Conservation (phyloP, 176 grass and related monocot genomes). For the Puya raimondii region DNA sequence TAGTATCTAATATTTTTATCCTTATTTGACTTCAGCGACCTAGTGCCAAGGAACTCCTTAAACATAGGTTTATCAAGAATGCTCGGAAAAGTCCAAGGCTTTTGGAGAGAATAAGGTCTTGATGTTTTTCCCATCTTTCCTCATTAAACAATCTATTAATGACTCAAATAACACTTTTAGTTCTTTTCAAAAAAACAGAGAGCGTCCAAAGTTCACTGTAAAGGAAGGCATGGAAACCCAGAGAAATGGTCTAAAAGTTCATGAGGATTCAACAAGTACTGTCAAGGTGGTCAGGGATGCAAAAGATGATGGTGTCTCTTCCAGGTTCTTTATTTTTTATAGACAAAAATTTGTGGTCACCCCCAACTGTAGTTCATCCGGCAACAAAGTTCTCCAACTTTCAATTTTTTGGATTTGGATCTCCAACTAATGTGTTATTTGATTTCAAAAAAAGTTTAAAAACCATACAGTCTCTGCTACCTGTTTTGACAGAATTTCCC, state of each 20-base stretch:
- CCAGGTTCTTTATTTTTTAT: constrained; percentile 28
- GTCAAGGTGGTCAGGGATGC: constrained; percentile 48
- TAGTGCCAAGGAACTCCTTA: constrained; percentile 97
- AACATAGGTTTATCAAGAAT: constrained; percentile 93
- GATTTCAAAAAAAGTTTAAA: too few relatives aligned
- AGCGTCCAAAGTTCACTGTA: constrained; percentile 58
- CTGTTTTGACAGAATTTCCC: too few relatives aligned
- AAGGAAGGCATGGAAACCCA: constrained; percentile 44
- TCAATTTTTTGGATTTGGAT: too few relatives aligned
- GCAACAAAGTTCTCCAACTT: too few relatives aligned
- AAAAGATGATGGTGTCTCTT: constrained; percentile 34
- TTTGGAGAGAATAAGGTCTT: constrained; percentile 95
- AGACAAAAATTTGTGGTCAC: too few relatives aligned
- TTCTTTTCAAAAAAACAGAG: constrained; percentile 29
- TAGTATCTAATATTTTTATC: constrained; percentile 16
- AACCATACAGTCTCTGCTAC: too few relatives aligned
- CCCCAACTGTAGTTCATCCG: too few relatives aligned
- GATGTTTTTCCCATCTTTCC: constrained; percentile 5
- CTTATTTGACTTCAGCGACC: constrained; percentile 55
- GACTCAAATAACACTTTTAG: neutral
- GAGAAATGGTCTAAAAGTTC: constrained; percentile 38
- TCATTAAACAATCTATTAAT: neutral
- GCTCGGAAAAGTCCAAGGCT: constrained; percentile 83
- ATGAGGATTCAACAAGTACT: constrained; percentile 56
- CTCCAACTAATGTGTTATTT: too few relatives aligned